Conservation (phyloP, 768 basidiomycete genomes). For the Mycena indigotica region DNA sequence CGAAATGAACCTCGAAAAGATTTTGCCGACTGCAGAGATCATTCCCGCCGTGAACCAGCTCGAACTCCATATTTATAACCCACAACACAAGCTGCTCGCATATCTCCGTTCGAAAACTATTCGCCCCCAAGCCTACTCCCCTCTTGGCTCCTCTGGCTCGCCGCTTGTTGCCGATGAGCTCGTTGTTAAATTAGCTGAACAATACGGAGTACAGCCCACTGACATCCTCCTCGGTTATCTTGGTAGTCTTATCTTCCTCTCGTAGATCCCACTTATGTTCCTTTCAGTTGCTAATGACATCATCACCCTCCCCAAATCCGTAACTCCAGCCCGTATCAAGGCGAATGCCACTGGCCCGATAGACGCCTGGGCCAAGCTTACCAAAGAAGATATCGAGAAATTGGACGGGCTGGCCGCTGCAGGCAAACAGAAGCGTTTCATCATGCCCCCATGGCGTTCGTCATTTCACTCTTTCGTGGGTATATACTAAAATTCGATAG, state of each 20-base stretch:
- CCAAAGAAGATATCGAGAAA: slow-evolving; percentile 51
- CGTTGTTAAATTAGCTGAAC: slow-evolving; percentile 59
- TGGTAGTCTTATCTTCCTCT: too few species aligned
- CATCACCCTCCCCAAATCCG: slow-evolving; percentile 75
- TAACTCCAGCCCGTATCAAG: slow-evolving; percentile 68
- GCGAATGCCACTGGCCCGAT: slow-evolving; percentile 58
- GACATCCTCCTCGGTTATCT: slow-evolving; percentile 67
- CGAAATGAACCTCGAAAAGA: slow-evolving; percentile 64
- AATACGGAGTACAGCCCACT: slow-evolving; percentile 53
- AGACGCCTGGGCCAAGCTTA: slow-evolving; percentile 47
- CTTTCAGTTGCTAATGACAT: slow-evolving; percentile 65
- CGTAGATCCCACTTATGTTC: too few species aligned
- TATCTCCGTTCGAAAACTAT: slow-evolving; percentile 70
- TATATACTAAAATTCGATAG: too few species aligned
- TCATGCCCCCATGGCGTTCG: slow-evolving; percentile 73
- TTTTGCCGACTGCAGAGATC: slow-evolving; percentile 67
- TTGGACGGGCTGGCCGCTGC: slow-evolving; percentile 60
- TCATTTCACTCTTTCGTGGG: slow-evolving; percentile 23
- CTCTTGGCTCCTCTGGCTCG: slow-evolving; percentile 70
- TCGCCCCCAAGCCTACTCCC: slow-evolving; percentile 77
- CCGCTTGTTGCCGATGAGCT: slow-evolving; percentile 67
- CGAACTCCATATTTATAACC: slow-evolving; percentile 75
- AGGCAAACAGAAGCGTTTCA: slow-evolving; percentile 69
- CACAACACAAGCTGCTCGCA: slow-evolving; percentile 65
- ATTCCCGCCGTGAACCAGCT: slow-evolving; percentile 75